Conservation (phyloP, 2,329 filamentous ascomycete species). For the Epichloe hybrida region DNA sequence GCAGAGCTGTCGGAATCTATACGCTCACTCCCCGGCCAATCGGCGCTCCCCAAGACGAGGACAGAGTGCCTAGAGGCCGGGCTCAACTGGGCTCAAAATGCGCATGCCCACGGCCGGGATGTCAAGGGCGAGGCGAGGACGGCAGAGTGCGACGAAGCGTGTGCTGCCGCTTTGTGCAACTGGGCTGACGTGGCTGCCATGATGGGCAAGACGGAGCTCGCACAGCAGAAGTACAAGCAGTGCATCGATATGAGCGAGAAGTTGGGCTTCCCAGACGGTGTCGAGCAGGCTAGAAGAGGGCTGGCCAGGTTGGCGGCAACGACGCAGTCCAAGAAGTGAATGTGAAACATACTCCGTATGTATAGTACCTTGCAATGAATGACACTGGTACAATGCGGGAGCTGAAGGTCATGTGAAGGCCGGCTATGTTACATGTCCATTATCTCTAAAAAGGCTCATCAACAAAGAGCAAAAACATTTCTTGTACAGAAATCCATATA, state of each 20-base stretch:
- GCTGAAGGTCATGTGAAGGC: no score
- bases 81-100: conserved; percentile 66
- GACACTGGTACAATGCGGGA: no score
- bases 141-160: conserved; percentile 71
- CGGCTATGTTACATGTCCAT: no score
- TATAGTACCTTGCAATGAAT: no score
- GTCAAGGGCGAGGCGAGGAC: conserved; percentile 55
- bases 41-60: conserved; percentile 31
- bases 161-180: conserved; percentile 73
- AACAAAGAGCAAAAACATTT: no score
- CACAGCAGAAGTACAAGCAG: conserved; percentile 54
- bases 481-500: no score
- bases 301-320: conserved; percentile 23
- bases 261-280: conserved; percentile 37
- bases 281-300: conserved; percentile 38
- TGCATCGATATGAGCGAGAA: conserved; percentile 47
- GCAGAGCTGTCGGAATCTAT: conserved; percentile 15
- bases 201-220: conserved; percentile 50
- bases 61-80: conserved; percentile 55
- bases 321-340: neutral
- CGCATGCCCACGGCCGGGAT: conserved; percentile 50
- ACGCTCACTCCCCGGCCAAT: conserved; percentile 13
- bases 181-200: conserved; percentile 73
- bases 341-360: neutral
- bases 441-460: no score